A percentile compares a stretch with the other conserved stretches of the same genome.
These are phyloP conservation scores for Gastrodia elata DNA, from an alignment of 106 monocot species.

Conservation along the genomic window DNA sequence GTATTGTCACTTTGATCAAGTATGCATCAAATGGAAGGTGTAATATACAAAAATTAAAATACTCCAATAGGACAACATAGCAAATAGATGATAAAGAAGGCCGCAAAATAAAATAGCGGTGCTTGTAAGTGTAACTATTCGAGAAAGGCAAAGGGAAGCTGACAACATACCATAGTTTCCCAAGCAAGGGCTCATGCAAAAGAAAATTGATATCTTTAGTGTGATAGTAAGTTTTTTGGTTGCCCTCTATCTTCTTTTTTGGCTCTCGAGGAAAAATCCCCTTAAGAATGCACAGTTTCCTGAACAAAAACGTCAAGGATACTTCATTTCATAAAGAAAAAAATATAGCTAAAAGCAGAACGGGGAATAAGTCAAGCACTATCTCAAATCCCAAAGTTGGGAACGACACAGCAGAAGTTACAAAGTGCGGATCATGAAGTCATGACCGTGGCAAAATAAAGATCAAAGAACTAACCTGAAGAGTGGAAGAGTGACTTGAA, in stretches of 20 bases:
- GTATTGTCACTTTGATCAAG: no score
- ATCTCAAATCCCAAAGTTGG: neutral
- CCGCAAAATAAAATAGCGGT: neutral
- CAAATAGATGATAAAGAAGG: neutral
- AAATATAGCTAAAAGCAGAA: neutral
- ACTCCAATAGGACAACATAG: neutral
- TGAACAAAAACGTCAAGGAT: constrained; percentile 12
- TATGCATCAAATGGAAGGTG: neutral
- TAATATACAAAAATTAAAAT: neutral
- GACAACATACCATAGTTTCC: constrained; percentile 56
- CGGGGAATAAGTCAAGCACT: neutral
- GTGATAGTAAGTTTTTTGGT: constrained; percentile 87
- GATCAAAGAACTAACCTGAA: constrained; percentile 47
- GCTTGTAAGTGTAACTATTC: neutral
- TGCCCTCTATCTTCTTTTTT: constrained; percentile 91
- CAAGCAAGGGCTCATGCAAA: constrained; percentile 66
- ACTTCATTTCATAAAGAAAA: neutral
- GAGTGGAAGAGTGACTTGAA: constrained; percentile 58
- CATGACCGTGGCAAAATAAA: neutral
- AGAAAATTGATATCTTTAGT: constrained; percentile 83
- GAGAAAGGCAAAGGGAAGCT: neutral
- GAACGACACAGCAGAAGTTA: neutral
- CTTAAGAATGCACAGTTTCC: constrained; percentile 93
- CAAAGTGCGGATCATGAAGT: neutral
- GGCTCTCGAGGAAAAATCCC: constrained; percentile 81